Evolutionary conservation across 2,329 filamentous ascomycete species (phyloP).

Genomic region (Aureobasidium subglaciale): DNA sequence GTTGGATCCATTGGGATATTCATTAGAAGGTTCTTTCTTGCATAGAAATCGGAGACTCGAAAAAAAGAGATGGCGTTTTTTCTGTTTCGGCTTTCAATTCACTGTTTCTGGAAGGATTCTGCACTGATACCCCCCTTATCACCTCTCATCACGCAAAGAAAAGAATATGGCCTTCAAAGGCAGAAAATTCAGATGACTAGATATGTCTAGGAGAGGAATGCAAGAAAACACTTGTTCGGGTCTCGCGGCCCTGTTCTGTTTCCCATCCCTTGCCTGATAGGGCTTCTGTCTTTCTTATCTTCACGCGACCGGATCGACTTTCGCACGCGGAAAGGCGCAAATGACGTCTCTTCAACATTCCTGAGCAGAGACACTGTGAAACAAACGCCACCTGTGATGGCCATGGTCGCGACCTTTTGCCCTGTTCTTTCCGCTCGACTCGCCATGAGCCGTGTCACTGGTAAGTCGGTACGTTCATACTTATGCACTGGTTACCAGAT

Average conservation of each 20-base stretch:
- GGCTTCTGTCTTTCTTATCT: not conserved
- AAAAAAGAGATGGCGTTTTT: constrained; percentile 2
- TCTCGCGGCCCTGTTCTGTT: not conserved
- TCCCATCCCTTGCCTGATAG: not conserved
- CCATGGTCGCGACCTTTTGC: not conserved
- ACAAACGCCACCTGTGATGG: not conserved
- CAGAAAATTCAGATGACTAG: not conserved
- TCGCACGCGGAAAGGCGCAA: not conserved
- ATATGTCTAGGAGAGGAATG: not conserved
- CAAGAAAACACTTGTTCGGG: not conserved
- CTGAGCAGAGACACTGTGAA: not conserved
- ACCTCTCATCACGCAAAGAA: not conserved
- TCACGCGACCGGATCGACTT: not conserved
- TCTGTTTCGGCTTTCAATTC: too few relatives aligned
- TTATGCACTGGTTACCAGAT: not conserved
- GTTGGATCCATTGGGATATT: not conserved
- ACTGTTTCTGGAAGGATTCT: not conserved
- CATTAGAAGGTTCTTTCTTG: not conserved
- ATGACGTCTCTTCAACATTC: not conserved
- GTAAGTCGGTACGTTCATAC: not conserved
- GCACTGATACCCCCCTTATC: not conserved
- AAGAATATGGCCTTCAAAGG: not conserved
- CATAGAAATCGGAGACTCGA: not conserved
- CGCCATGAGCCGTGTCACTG: not conserved
- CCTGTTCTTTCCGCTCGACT: not conserved